Percentiles rank a stretch among this genome's conserved stretches.
Evolutionary conservation across 495 filamentous ascomycete species (phyloP).

Genomic region (Alectoria sarmentosa): DNA sequence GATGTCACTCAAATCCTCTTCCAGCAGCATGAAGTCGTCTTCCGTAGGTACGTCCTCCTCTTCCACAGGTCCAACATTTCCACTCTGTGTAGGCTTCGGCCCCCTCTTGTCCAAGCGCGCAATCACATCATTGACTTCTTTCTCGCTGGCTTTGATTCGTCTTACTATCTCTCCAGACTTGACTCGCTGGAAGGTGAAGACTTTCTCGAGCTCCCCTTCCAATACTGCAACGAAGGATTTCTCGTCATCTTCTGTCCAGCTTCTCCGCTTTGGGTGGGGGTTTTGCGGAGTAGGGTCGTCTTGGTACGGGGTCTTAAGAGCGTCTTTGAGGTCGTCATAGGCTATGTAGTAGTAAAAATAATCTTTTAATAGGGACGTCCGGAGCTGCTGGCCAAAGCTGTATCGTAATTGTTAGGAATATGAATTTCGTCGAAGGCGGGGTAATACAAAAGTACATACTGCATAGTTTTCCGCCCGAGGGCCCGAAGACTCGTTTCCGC

Average conservation of each 20-base stretch:
- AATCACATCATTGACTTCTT: slow-evolving; percentile 83
- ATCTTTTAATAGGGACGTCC: slow-evolving; percentile 86
- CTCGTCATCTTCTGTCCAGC: slow-evolving; percentile 93
- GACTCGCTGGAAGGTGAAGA: slow-evolving; percentile 91
- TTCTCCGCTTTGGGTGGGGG: slow-evolving; percentile 48
- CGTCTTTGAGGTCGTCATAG: slow-evolving; percentile 87
- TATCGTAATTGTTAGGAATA: slow-evolving; percentile 31
- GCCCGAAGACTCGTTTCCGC: not conserved
- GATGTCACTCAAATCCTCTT: slow-evolving; percentile 93
- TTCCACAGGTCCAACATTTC: slow-evolving; percentile 17
- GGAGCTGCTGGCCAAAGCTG: slow-evolving; percentile 96
- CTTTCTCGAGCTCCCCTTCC: slow-evolving; percentile 90
- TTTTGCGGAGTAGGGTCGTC: slow-evolving; percentile 47
- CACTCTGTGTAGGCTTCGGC: slow-evolving; percentile 20
- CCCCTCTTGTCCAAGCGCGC: slow-evolving; percentile 50
- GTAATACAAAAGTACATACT: slow-evolving; percentile 12
- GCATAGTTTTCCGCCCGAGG: slow-evolving; percentile 16
- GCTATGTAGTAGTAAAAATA: slow-evolving; percentile 96
- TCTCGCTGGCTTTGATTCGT: slow-evolving; percentile 77
- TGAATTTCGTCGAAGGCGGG: slow-evolving; percentile 21
- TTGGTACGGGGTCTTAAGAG: slow-evolving; percentile 69
- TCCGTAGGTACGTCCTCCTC: slow-evolving; percentile 60
- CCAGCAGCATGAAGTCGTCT: slow-evolving; percentile 88
- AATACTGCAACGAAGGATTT: slow-evolving; percentile 77
- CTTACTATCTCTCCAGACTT: slow-evolving; percentile 91